Evolutionary conservation across 768 basidiomycete genomes (phyloP).

Genomic region (Trametopsis cervina): DNA sequence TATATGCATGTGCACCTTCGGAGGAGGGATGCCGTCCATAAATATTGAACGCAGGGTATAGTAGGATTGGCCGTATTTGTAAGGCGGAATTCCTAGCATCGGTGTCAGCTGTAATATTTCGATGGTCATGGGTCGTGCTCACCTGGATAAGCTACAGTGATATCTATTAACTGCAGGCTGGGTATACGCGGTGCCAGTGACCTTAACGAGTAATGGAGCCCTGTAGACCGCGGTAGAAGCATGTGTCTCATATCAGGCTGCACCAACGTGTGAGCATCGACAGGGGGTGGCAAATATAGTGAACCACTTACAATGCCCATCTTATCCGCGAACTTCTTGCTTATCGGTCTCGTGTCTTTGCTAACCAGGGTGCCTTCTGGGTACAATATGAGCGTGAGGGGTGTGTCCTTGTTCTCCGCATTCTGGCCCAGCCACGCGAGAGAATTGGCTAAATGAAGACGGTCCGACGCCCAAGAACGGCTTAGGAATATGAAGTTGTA

Average conservation of each 20-base stretch:
- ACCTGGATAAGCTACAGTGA: conserved; percentile 92
- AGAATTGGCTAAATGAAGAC: conserved; percentile 53
- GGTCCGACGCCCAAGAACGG: conserved; percentile 86
- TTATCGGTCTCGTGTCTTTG: conserved; percentile 76
- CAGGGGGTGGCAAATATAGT: not conserved
- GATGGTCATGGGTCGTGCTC: conserved; percentile 10
- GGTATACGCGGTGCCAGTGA: conserved; percentile 75
- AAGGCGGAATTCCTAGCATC: conserved; percentile 60
- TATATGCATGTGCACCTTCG: conserved; percentile 81
- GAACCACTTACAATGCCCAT: conserved; percentile 68
- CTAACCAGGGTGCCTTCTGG: conserved; percentile 96
- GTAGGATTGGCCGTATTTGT: conserved; percentile 79
- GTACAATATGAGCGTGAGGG: conserved; percentile 81
- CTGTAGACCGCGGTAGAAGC: conserved; percentile 91
- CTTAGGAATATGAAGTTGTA: conserved; percentile 91
- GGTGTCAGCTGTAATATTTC: not conserved
- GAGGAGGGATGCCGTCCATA: conserved; percentile 72
- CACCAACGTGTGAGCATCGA: not conserved
- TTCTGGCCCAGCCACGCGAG: conserved; percentile 63
- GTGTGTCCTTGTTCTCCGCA: conserved; percentile 60
- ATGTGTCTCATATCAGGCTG: conserved; percentile 75
- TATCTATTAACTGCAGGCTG: conserved; percentile 75
- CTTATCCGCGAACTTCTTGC: conserved; percentile 83
- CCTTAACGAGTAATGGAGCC: conserved; percentile 78
- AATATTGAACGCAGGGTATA: conserved; percentile 91